Conservation (phyloP, 495 filamentous ascomycete genomes). For the Paragyromitra xinjiangensis region DNA sequence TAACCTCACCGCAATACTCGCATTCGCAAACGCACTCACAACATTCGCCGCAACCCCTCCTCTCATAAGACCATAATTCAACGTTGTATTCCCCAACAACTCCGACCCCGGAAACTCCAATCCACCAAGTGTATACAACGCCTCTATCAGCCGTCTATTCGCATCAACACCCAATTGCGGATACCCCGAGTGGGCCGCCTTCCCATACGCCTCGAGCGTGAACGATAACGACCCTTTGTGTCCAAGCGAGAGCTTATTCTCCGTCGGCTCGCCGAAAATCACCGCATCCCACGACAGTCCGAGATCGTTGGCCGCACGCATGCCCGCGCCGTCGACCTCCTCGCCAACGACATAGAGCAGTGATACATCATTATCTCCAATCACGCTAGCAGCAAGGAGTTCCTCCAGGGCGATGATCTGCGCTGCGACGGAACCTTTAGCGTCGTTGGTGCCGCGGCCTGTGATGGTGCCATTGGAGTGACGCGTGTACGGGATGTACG, state of each 20-base stretch:
- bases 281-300: conserved; percentile 68
- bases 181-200: conserved; percentile 87
- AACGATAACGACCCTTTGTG: conserved; percentile 83
- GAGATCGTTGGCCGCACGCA: conserved; percentile 71
- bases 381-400: conserved; percentile 62
- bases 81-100: conserved; percentile 81
- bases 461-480: conserved; percentile 64
- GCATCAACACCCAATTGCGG: conserved; percentile 83
- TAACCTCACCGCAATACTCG: conserved; percentile 73
- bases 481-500: conserved; percentile 71
- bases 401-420: conserved; percentile 73
- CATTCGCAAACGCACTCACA: conserved; percentile 75
- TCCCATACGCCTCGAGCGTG: conserved; percentile 71
- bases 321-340: conserved; percentile 80
- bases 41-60: conserved; percentile 91
- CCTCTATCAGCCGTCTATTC: conserved; percentile 74
- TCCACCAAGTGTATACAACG: conserved; percentile 67
- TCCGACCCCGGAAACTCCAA: conserved; percentile 74
- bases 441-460: conserved; percentile 87
- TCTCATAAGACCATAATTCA: conserved; percentile 79
- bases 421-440: conserved; percentile 84
- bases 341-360: conserved; percentile 91
- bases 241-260: conserved; percentile 81
- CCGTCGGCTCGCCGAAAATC: conserved; percentile 92
- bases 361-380: conserved; percentile 65